These are phyloP conservation scores for Vanrija pseudolonga DNA, from an alignment of 1,284 basidiomycete genomes.

Conservation along the genomic window DNA sequence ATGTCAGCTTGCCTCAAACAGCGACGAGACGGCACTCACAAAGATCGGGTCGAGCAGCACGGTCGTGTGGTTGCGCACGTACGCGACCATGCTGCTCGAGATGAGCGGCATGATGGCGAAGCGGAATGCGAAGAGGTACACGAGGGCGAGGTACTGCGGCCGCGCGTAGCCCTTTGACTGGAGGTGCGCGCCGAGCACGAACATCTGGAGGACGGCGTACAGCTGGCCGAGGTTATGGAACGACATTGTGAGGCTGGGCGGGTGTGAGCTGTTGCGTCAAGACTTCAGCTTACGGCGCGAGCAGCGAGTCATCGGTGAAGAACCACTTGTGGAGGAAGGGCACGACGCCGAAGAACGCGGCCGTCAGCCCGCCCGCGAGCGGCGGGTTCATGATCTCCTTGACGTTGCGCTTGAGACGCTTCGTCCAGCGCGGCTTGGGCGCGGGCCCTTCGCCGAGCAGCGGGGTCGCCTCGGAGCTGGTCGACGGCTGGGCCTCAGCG, in stretches of 20 bases:
- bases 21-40: conserved; percentile 9
- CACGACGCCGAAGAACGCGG: conserved; percentile 36
- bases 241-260: conserved; percentile 18
- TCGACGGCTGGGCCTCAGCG: too few species aligned
- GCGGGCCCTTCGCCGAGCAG: too few species aligned
- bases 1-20: conserved; percentile 13
- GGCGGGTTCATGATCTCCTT: conserved; percentile 32
- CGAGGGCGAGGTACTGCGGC: conserved; percentile 22
- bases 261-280: conserved; percentile 3
- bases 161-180: conserved; percentile 19
- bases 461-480: too few species aligned
- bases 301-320: conserved; percentile 26
- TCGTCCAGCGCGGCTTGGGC: not conserved
- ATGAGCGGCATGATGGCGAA: conserved; percentile 40
- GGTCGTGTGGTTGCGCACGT: conserved; percentile 21
- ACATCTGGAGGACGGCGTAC: conserved; percentile 44
- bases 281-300: conserved; percentile 25
- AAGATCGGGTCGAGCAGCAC: conserved; percentile 31
- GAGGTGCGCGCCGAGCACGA: conserved; percentile 36
- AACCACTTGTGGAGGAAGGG: conserved; percentile 32
- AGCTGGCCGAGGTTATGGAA: conserved; percentile 38
- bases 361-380: conserved; percentile 37
- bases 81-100: conserved; percentile 29
- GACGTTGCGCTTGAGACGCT: conserved; percentile 12
- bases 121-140: conserved; percentile 40